phyloP scores from a whole-genome alignment of 306 rosid genomes.

The Lagenaria siceraria region DNA sequence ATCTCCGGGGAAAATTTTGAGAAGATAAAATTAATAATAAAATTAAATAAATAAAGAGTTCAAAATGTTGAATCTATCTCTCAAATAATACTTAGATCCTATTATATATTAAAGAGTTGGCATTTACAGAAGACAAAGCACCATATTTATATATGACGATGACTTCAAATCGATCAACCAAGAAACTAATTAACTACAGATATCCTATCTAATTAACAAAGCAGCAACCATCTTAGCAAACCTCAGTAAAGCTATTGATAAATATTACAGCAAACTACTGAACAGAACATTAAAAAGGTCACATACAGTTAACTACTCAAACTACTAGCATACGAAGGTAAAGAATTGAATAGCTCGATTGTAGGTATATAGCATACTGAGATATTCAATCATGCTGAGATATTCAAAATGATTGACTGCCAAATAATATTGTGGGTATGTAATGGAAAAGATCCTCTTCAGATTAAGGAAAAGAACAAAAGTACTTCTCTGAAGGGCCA shows the following conservation, averaged over 20 bases:
- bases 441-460: neutral
- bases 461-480: slow-evolving; percentile 1
- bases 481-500: slow-evolving; percentile 63
- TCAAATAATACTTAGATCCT: neutral
- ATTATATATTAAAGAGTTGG: neutral
- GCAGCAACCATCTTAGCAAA: neutral
- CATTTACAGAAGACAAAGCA: neutral
- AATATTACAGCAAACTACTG: neutral
- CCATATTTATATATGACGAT: neutral
- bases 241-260: neutral
- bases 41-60: no score
- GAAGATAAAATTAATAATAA: neutral
- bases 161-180: neutral
- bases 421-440: neutral
- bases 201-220: neutral
- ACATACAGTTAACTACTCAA: neutral
- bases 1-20: neutral
- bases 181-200: neutral
- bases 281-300: neutral
- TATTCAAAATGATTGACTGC: neutral
- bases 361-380: neutral
- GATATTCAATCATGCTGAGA: neutral
- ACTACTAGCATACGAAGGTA: neutral
- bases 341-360: neutral
- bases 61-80: neutral